These are phyloP conservation scores for Sisymbrium altissimum DNA, from an alignment of 345 rosid genomes.

Conservation along the genomic window DNA sequence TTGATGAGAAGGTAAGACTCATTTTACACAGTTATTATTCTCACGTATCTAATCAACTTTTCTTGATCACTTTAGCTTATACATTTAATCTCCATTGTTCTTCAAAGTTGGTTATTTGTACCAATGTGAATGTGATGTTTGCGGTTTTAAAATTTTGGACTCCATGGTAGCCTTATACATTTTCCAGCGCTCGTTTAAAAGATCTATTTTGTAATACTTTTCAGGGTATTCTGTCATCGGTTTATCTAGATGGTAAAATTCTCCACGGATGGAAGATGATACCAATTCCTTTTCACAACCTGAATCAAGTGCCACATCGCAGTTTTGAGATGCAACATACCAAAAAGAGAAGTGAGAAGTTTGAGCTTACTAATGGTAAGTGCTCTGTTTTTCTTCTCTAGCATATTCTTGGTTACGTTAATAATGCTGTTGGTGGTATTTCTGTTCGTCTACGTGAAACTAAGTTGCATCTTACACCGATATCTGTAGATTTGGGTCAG, in stretches of 20 bases:
- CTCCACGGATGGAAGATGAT: constrained; percentile 80
- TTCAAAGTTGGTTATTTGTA: background rate
- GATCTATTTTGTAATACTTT: background rate
- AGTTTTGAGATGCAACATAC: constrained; percentile 36
- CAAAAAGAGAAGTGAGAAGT: constrained; percentile 22
- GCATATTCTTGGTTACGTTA: background rate
- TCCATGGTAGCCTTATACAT: background rate
- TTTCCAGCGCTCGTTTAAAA: background rate
- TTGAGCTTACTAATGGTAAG: constrained; percentile 40
- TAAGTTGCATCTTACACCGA: background rate
- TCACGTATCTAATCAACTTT: background rate
- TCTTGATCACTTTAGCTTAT: background rate
- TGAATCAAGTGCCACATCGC: constrained; percentile 49
- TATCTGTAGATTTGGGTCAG: constrained; percentile 43
- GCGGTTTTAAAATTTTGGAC: background rate
- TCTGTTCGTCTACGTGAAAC: background rate
- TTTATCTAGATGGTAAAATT: constrained; percentile 55
- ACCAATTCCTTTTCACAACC: constrained; percentile 66
- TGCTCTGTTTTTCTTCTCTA: background rate
- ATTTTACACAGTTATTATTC: background rate
- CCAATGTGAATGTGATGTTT: background rate
- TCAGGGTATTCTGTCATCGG: constrained; percentile 82
- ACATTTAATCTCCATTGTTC: background rate
- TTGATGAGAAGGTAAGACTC: constrained; percentile 70
- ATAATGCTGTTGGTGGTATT: background rate